phyloP scores from a whole-genome alignment of 768 basidiomycete species.

The Leccinellum albellum region DNA sequence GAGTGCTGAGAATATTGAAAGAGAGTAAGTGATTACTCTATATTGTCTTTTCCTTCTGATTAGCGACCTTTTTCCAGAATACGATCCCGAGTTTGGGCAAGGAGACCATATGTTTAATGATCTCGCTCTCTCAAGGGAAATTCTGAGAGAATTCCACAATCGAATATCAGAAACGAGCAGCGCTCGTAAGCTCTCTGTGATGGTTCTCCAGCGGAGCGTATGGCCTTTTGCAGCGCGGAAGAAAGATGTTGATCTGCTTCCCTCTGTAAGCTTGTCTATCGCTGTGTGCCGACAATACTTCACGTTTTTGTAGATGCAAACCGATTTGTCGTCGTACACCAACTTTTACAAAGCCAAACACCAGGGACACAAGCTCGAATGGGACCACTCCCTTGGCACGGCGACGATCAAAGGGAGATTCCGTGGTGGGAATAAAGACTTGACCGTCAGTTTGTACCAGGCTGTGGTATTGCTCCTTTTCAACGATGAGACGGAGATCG shows the following conservation, averaged over 20 bases:
- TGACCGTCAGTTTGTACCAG: constrained; percentile 89
- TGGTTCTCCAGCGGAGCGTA: constrained; percentile 82
- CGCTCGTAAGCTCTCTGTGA: constrained; percentile 57
- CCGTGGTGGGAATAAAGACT: constrained; percentile 68
- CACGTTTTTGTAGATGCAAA: constrained; percentile 57
- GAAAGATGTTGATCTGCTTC: constrained; percentile 50
- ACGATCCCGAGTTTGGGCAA: constrained; percentile 92
- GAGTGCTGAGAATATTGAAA: constrained; percentile 81
- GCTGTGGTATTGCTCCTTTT: constrained; percentile 83
- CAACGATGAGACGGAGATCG: constrained; percentile 60
- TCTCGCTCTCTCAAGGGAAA: constrained; percentile 69
- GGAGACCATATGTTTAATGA: constrained; percentile 97
- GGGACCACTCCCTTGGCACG: constrained; percentile 86
- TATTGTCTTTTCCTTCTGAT: neutral
- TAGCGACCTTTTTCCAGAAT: constrained; percentile 50
- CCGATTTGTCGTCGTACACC: constrained; percentile 57
- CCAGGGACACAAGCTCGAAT: constrained; percentile 69
- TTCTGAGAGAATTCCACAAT: constrained; percentile 61
- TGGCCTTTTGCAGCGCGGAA: constrained; percentile 76
- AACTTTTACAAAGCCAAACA: constrained; percentile 79
- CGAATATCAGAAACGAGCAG: constrained; percentile 37
- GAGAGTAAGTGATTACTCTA: constrained; percentile 49
- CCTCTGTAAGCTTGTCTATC: constrained; percentile 36
- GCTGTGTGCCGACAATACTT: constrained; percentile 7
- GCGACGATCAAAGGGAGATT: constrained; percentile 74